phyloP scores from a whole-genome alignment of 768 basidiomycete genomes.

The Termitomyces sp. region DNA sequence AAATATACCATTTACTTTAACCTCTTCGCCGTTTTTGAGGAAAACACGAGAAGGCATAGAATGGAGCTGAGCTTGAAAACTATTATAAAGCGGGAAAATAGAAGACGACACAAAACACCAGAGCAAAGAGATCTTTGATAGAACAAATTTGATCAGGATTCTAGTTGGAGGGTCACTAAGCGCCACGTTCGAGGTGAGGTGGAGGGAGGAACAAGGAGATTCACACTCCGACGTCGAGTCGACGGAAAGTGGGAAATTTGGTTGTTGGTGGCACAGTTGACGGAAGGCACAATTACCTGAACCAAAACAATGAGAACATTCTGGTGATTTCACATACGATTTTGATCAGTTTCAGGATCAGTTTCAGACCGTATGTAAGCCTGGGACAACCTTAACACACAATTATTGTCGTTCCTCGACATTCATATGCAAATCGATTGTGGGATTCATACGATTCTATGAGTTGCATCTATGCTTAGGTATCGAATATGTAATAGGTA shows the following conservation, averaged over 20 bases:
- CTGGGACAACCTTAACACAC: neutral
- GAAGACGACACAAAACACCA: slow-evolving; percentile 16
- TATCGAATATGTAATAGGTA: neutral
- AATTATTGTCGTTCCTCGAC: neutral
- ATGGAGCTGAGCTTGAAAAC: slow-evolving; percentile 25
- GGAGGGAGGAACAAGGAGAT: slow-evolving; percentile 31
- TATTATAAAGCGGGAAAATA: slow-evolving; percentile 24
- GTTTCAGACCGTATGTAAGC: slow-evolving; percentile 3
- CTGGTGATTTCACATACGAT: neutral
- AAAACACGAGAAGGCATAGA: slow-evolving; percentile 44
- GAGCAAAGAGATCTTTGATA: slow-evolving; percentile 16
- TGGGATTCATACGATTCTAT: neutral
- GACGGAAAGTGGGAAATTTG: slow-evolving; percentile 8
- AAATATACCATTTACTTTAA: slow-evolving; percentile 79
- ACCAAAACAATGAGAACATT: slow-evolving; percentile 11
- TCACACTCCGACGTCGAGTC: slow-evolving; percentile 35
- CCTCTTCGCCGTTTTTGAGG: slow-evolving; percentile 79
- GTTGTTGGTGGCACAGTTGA: slow-evolving; percentile 11
- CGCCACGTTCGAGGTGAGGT: slow-evolving; percentile 26
- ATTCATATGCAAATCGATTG: neutral
- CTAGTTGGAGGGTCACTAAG: slow-evolving; percentile 14
- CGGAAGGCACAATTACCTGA: slow-evolving; percentile 10
- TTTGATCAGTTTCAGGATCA: slow-evolving; percentile 2
- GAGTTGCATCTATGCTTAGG: too few species aligned
- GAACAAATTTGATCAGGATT: slow-evolving; percentile 16